Evolutionary conservation across 2,329 filamentous ascomycete species (phyloP).

Genomic region (Trichophaea hybrida): DNA sequence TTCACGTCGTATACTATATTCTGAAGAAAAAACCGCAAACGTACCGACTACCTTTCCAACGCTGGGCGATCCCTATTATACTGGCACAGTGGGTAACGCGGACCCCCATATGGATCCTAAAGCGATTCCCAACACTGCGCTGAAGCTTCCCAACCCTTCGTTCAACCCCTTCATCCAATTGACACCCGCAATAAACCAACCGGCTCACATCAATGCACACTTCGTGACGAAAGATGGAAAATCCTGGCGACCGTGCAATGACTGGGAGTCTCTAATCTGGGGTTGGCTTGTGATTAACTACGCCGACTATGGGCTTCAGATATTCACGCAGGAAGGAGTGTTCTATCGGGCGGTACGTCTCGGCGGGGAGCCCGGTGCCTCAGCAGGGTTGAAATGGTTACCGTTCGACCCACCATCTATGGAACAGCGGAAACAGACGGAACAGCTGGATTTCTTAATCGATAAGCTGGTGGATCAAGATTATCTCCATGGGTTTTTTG

Average conservation of each 20-base stretch:
- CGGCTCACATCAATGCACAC: conserved; percentile 30
- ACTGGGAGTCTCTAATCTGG: conserved; percentile 35
- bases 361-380: conserved; percentile 25
- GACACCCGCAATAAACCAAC: conserved; percentile 34
- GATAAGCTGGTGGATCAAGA: conserved; percentile 12
- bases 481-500: conserved; percentile 30
- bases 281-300: conserved; percentile 36
- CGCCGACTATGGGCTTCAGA: conserved; percentile 33
- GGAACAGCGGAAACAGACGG: conserved; percentile 6
- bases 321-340: conserved; percentile 33
- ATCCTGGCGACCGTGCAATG: conserved; percentile 23
- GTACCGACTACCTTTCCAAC: conserved; percentile 29
- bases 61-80: conserved; percentile 31
- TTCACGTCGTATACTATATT: conserved; percentile 4
- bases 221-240: conserved; percentile 27
- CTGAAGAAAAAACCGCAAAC: background rate
- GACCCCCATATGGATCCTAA: background rate
- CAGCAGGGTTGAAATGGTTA: conserved; percentile 29
- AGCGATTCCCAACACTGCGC: conserved; percentile 24
- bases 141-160: conserved; percentile 10
- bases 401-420: conserved; percentile 27
- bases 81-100: background rate
- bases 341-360: conserved; percentile 35
- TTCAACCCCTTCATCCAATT: conserved; percentile 33
- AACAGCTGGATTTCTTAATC: conserved; percentile 29